Base-by-base conservation (phyloP, 106 monocot genomes). In the Apostasia shenzhenica region DNA sequence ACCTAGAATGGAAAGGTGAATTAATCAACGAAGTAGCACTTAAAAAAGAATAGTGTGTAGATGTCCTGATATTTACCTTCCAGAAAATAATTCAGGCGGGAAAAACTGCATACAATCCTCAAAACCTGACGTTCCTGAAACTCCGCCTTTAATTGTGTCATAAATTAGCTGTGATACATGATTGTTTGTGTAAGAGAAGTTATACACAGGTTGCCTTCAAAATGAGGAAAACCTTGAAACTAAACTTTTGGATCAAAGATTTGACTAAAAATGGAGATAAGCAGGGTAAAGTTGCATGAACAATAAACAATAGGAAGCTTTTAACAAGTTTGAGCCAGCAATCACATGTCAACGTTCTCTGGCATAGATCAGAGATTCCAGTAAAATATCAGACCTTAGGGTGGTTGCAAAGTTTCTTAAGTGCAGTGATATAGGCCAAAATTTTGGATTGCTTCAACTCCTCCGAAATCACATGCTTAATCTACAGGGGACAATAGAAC, bases 331-430 rank as follows among this genome's bases (percentile, higher is more conserved):
- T 26, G 26, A 26, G 26, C 26, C 26, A 26, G 26, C 26, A 26
- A 26, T 26, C 26, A 26, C 26, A 26, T 26, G 26, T 26, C 26
- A 26, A 26, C 26, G 26, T 26, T 26, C 26, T 26, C 26, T 26
- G 26, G 26, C 26, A 26, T 26, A 26, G 26, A 26, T 26, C 26
- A 26, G 26, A 26, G 5, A 26, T 5, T 65, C n/a, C 11, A 48
- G 43, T 38, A 55, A 55, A 54, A 54, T 66, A 12, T 12, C 70
- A 73, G 79, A 89, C 97, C 87, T 97, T 97, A 57, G 97, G 97
- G 74, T 97, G 97, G 66, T 97, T 97, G 76, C 97, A 97, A 51
- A 97, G 75, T 57, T 97, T 97, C 59, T 97, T 97, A 13, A 97
- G 86, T 70, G 84, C 92, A 68, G 97, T 99, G 65, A 99, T 99